These are phyloP conservation scores for Mycena rosella DNA, from an alignment of 768 basidiomycete genomes.

Conservation along the genomic window DNA sequence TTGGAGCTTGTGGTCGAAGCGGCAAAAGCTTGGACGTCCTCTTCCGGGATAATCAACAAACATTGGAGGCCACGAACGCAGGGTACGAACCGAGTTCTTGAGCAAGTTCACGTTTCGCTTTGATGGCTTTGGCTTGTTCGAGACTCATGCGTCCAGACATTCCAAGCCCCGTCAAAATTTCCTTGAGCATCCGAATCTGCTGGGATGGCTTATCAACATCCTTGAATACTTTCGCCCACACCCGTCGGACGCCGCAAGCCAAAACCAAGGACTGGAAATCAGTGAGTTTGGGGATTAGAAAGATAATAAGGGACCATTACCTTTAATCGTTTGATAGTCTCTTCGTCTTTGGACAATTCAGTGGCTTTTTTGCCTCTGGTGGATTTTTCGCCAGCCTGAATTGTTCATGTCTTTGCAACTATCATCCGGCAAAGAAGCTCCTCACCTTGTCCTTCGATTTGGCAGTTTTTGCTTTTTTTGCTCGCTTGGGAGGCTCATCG, in stretches of 20 bases:
- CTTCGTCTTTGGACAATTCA: slow-evolving; percentile 70
- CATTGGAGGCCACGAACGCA: neutral
- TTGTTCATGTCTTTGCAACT: slow-evolving; percentile 30
- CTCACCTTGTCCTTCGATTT: slow-evolving; percentile 51
- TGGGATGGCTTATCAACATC: slow-evolving; percentile 66
- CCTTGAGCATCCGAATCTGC: slow-evolving; percentile 75
- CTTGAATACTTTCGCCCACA: slow-evolving; percentile 81
- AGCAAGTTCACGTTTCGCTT: slow-evolving; percentile 78
- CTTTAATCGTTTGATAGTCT: slow-evolving; percentile 81
- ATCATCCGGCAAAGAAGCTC: neutral
- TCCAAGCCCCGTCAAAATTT: slow-evolving; percentile 77
- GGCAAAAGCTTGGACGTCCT: slow-evolving; percentile 83
- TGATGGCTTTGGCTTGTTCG: slow-evolving; percentile 86
- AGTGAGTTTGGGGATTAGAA: neutral
- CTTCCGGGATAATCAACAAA: slow-evolving; percentile 50
- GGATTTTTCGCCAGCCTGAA: slow-evolving; percentile 41
- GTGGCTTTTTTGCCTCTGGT: slow-evolving; percentile 50
- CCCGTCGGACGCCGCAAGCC: slow-evolving; percentile 83
- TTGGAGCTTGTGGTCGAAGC: slow-evolving; percentile 53
- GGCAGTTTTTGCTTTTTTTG: slow-evolving; percentile 50
- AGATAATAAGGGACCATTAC: slow-evolving; percentile 54
- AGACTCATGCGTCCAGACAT: slow-evolving; percentile 84
- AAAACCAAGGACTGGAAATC: slow-evolving; percentile 68
- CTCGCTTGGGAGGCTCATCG: slow-evolving; percentile 68
- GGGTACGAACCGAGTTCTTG: slow-evolving; percentile 77